Conservation (phyloP, 805 yeast species). For the Yamadazyma sp. region DNA sequence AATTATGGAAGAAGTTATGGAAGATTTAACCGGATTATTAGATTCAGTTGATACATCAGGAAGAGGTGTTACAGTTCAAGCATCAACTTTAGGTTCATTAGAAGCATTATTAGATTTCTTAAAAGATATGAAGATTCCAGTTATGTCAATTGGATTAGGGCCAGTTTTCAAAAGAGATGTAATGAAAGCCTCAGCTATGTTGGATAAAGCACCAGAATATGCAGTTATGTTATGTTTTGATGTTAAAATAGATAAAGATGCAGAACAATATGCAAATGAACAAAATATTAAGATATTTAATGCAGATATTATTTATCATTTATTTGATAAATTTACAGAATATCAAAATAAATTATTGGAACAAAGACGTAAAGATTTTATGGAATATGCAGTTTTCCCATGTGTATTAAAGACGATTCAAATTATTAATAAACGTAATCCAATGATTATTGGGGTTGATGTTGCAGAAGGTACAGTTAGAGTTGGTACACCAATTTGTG, state of each 20-base stretch:
- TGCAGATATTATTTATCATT: slow-evolving; percentile 94
- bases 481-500: slow-evolving; percentile 93
- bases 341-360: slow-evolving; percentile 88
- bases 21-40: slow-evolving; percentile 89
- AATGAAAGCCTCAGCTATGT: slow-evolving; percentile 95
- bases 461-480: slow-evolving; percentile 87
- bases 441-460: slow-evolving; percentile 99
- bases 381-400: slow-evolving; percentile 90
- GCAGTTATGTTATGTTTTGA: slow-evolving; percentile 99
- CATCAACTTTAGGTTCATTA: slow-evolving; percentile 95
- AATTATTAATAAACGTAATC: slow-evolving; percentile 96
- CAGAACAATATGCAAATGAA: slow-evolving; percentile 95
- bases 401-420: slow-evolving; percentile 92
- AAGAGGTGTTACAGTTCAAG: slow-evolving; percentile 97
- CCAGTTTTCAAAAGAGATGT: slow-evolving; percentile 98
- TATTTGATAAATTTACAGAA: slow-evolving; percentile 91
- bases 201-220: slow-evolving; percentile 90
- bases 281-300: slow-evolving; percentile 88
- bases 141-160: slow-evolving; percentile 96
- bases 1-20: slow-evolving; percentile 97
- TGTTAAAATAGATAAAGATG: slow-evolving; percentile 95
- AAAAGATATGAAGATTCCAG: slow-evolving; percentile 98
- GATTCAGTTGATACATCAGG: slow-evolving; percentile 95
- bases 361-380: slow-evolving; percentile 82
- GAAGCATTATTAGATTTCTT: slow-evolving; percentile 97